Base-by-base conservation (phyloP, 352 stramenopile genomes). In the Pythium folliculosum region DNA sequence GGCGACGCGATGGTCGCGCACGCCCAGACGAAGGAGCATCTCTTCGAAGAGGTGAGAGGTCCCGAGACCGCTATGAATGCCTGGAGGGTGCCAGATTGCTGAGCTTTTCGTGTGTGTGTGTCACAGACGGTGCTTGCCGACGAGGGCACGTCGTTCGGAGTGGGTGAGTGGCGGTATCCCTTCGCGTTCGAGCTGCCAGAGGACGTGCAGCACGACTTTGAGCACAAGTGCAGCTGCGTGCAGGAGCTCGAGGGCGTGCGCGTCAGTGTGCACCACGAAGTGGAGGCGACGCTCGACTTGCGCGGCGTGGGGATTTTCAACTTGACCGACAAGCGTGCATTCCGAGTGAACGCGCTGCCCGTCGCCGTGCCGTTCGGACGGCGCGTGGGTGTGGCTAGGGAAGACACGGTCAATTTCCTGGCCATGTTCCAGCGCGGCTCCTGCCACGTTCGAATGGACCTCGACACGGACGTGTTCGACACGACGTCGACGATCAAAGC, bases 171-270 rank as follows among this genome's bases (percentile, higher is more conserved):
- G 32, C 23, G n/a, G n/a, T 67, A 67, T 14, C 38, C 61, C 7
- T 61, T 67, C 40, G 16, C 17, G 25, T 67, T 58, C 27, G 14
- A 47, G 61, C 43, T 67, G 2, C 61, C 61, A 0, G 10, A 35
- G 38, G 52, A 61, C 19, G 38, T 67, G 12, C 61, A 50, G 43
- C 38, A 58, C 50, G 47, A 47, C 16, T 61, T 67, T 23, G 30
- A 43, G 19, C 60, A 56, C 27, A 56, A 44, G 17, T 55, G 50
- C 22, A 43, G 27, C 3, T 40, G 51, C 2, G 35, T 67, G 13
- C 23, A 67, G 30, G 51, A 61, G 13, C 37, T 67, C 16, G 32
- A 67, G 30, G 35, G 38, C 38, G 50, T 67, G 37, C 51, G 40
- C 25, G 35, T 61, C 51, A 35, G 51, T 37, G 43, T 67, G 5